phyloP scores from a whole-genome alignment of 176 grass and related monocot genomes.

The Elaeis guineensis region DNA sequence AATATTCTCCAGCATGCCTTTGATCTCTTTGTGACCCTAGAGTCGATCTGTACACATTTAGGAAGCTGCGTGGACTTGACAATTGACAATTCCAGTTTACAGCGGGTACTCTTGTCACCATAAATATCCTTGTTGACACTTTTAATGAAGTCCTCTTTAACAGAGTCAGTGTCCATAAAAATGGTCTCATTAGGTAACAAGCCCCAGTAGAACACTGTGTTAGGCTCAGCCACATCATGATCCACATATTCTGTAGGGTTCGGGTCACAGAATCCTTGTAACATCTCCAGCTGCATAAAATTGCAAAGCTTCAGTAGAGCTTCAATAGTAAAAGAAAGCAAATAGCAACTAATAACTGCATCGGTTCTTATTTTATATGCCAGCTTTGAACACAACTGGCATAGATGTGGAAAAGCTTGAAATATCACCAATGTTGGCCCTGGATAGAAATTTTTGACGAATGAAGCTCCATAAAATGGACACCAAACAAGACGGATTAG shows the following conservation, averaged over 20 bases:
- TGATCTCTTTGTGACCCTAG: background rate
- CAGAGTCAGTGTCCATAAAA: conserved; percentile 24
- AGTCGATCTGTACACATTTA: conserved; percentile 30
- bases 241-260: conserved; percentile 47
- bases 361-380: too few species aligned
- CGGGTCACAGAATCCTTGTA: conserved; percentile 46
- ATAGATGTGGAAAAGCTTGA: too few species aligned
- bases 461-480: too few species aligned
- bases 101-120: conserved; percentile 28
- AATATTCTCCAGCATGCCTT: conserved; percentile 28
- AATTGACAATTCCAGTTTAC: conserved; percentile 38
- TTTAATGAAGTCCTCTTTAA: conserved; percentile 62
- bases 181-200: conserved; percentile 20
- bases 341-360: too few species aligned
- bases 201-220: conserved; percentile 66
- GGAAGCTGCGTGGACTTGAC: conserved; percentile 29
- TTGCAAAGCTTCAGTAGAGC: background rate
- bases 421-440: too few species aligned
- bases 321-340: too few species aligned
- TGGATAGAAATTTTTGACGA: too few species aligned
- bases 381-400: too few species aligned
- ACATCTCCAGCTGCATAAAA: conserved; percentile 49
- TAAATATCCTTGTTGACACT: conserved; percentile 40
- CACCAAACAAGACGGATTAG: too few species aligned
- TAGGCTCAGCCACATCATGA: conserved; percentile 31